A percentile compares a stretch with the other conserved stretches of the same genome.
These are phyloP conservation scores for Malus hybrid DNA, from an alignment of 331 rosid genomes.

Conservation along the genomic window DNA sequence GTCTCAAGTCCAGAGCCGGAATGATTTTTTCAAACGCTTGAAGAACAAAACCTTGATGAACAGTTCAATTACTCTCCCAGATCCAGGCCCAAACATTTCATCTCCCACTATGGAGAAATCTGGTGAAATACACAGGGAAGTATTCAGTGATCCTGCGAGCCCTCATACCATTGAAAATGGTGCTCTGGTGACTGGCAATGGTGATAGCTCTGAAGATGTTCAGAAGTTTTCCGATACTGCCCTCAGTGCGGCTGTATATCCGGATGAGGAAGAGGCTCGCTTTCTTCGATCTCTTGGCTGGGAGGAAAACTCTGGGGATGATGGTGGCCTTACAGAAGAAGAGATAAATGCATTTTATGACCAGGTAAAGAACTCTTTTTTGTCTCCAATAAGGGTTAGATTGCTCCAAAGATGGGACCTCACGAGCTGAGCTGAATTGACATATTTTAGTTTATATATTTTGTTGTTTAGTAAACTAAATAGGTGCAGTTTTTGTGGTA, in stretches of 20 bases:
- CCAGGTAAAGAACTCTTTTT: constrained; percentile 43
- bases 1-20: constrained; percentile 88
- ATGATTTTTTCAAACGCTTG: constrained; percentile 80
- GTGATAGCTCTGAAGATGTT: constrained; percentile 45
- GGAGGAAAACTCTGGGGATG: constrained; percentile 88
- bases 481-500: background rate
- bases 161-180: constrained; percentile 45
- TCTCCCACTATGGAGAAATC: constrained; percentile 53
- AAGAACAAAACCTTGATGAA: constrained; percentile 65
- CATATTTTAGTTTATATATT: background rate
- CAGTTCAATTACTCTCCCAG: constrained; percentile 44
- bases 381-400: background rate
- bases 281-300: constrained; percentile 97
- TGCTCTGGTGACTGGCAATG: constrained; percentile 46
- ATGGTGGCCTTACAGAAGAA: constrained; percentile 91
- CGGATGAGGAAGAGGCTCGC: constrained; percentile 90
- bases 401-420: background rate
- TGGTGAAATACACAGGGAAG: constrained; percentile 46
- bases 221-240: constrained; percentile 28
- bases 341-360: constrained; percentile 75
- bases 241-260: constrained; percentile 41
- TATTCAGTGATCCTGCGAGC: constrained; percentile 36
- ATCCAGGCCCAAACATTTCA: constrained; percentile 40
- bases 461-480: background rate
- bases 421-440: background rate